Evolutionary conservation across 306 rosid genomes (phyloP), one percentile per base, ranked within the genome.

Genomic region (Gastrolobium villosum): DNA sequence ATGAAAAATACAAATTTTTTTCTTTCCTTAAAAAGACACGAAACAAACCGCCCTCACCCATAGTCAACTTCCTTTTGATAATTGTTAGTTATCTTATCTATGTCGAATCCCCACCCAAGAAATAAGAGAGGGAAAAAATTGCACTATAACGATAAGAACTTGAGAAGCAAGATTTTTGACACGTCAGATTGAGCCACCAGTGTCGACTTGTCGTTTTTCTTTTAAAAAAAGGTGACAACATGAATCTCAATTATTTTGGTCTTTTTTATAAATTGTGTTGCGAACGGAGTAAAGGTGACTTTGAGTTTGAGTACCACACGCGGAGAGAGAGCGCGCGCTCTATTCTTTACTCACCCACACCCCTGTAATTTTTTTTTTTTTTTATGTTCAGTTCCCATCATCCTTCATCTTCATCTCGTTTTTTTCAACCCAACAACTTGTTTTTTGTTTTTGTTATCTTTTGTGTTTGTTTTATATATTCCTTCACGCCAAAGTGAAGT

Each of bases 401-500:
- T 13, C 52, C 32, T 34, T 44, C 41, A 3, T 10, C n/a, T 14
- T 32, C 65, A 31, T 45, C 67, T 41, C 31, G 5, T 60, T 30
- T 53, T 15, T 50, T 8, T 13, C 46, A 30, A 1, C 0, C 44
- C 32, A 32, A 15, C 14, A 28, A 9, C 3, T 28, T 7, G 26
- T 34, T 70, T 46, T 77, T 0, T 10, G 8, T 4, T 14, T 69
- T 31, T 28, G 8, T 11, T 35, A 1, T 41, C 2, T 3, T 9
- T 13, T 2, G 3, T 28, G 0, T 54, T 49, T 2, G 11, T 26
- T 1, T 53, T 13, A 4, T 77, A 13, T 30, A 6, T 35, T 30
- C 50, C 74, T 46, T 74, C 84, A 81, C 66, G 70, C 70, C 31
- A 37, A 66, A 65, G 31, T 74, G 76, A 74, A 65, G 30, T 55